Conservation (phyloP, 352 stramenopile species). For the Achlya hypogyna region DNA sequence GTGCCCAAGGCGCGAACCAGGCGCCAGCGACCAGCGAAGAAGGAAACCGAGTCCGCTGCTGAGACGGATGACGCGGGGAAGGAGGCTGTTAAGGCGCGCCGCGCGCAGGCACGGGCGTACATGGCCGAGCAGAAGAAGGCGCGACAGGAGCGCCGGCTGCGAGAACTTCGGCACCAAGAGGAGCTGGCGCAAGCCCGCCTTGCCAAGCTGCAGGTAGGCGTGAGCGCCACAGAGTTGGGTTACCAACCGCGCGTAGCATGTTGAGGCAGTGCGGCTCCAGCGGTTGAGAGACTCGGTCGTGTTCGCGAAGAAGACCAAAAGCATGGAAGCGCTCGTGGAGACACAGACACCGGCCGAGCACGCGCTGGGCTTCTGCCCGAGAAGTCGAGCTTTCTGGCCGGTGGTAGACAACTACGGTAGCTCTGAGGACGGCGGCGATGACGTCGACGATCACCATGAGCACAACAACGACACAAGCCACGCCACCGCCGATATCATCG, state of each 20-base stretch:
- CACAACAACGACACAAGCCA: neutral
- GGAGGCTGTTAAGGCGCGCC: neutral
- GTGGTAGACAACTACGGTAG: neutral
- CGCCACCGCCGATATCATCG: neutral
- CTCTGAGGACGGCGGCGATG: neutral
- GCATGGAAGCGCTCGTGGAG: neutral
- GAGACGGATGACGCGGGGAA: neutral
- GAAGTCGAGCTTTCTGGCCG: neutral
- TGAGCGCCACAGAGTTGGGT: neutral
- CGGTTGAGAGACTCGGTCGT: neutral
- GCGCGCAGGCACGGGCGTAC: neutral
- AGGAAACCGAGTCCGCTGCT: neutral
- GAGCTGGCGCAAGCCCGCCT: neutral
- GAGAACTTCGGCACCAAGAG: neutral
- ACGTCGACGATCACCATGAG: neutral
- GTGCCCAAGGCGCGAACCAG: neutral
- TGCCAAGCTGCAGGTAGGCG: neutral
- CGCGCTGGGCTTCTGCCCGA: neutral
- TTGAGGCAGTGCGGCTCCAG: slow-evolving; percentile 3
- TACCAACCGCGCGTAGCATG: neutral
- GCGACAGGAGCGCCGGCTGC: neutral
- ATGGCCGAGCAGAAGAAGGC: slow-evolving; percentile 18
- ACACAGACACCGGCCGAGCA: neutral
- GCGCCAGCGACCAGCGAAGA: neutral
- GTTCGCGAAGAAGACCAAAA: slow-evolving; percentile 6